Base-by-base conservation (phyloP, 2,329 filamentous ascomycete species). In the Macrophomina phaseolina region DNA sequence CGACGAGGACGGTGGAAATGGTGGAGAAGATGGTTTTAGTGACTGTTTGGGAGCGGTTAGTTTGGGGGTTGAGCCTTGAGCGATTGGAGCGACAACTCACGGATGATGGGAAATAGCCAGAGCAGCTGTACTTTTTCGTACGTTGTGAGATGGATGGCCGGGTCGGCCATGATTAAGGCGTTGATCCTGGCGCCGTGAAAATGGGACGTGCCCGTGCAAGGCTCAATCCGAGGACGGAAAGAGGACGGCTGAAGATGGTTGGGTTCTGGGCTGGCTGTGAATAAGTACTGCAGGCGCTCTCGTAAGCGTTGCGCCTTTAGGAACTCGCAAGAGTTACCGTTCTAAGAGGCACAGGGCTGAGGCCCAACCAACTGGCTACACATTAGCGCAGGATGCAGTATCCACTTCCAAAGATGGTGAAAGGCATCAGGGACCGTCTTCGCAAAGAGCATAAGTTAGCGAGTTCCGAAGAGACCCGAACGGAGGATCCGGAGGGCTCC, bases 21-120 rank as follows among this genome's bases (percentile, higher is more conserved):
- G 70, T 70, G 56, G 70, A 76, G 61, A 78, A 63, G 56, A 67
- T 72, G 14, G 56, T 48, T 48, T 36, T 61, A 42, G 18, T 14
- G 40, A 61, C 56, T 61, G 28, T 2, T 23, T 4, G 56, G 38
- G 6, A 8, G 23, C 5, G 38, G 40, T 46, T 34, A 36, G 30
- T 9, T 1, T 38, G 56, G 3, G 3, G 28, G 28, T 14, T 12
- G 5, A 14, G 23, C 36, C 14, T 45, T 58, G 38, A 30, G 12
- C 1, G 23, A 1, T 14, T 11, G 40, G 38, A 8, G 40, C 23
- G 23, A 23, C 23, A 23, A 32, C 56, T 34, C 2, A 48, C 56
- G 28, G 36, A 61, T 34, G 4, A 61, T 5, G 5, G 56, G 56
- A 16, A 61, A 7, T 12, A 61, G 56, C 56, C 56, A 61, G 28